Base-by-base conservation (phyloP, 441 rosid genomes). In the Melianthus villosus region DNA sequence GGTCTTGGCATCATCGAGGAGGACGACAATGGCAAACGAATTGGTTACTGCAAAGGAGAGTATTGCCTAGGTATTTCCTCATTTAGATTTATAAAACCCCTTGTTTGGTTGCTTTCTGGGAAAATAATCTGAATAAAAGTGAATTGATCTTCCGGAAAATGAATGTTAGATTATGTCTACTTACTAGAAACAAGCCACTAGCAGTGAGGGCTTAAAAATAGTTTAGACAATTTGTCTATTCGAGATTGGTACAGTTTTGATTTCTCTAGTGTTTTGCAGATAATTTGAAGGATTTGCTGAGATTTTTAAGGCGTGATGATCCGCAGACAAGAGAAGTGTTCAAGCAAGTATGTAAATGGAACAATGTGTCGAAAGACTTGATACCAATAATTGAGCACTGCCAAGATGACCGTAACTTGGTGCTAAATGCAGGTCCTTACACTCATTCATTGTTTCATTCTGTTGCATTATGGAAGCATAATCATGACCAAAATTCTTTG, bases 311-410 rank as follows among this genome's bases (percentile, higher is more conserved):
- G 60, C 84, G 91, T 0, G 98, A 91, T 34, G 91, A 91, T 70
- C 86, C 94, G 2, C 65, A 84, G 40, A 69, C 67, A 40, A 73
- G 98, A 34, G 74, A 68, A 46, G 96, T 75, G 5, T 91, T 91
- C 58, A 85, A 75, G 68, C 94, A 82, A 62, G 82, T 85, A 3
- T 91, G 96, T 53, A 78, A 77, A 48, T 91, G 96, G 96, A 77
- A 76, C 49, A 75, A 56, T 8, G 79, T 76, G 29, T 67, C 93
- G 1, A 85, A 91, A 63, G 74, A 85, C 54, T 65, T 91, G 81
- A 79, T 85, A 40, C 99, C 96, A 0, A 77, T 91, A 44, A 73
- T 82, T 7, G 91, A 75, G 41, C 59, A 70, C 49, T 71, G 64
- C 36, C 96, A 72, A 58, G 76, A 55, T 28, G 77, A 85, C 30